Base-by-base conservation (phyloP, 768 basidiomycete genomes). In the Collybiopsis confluens region DNA sequence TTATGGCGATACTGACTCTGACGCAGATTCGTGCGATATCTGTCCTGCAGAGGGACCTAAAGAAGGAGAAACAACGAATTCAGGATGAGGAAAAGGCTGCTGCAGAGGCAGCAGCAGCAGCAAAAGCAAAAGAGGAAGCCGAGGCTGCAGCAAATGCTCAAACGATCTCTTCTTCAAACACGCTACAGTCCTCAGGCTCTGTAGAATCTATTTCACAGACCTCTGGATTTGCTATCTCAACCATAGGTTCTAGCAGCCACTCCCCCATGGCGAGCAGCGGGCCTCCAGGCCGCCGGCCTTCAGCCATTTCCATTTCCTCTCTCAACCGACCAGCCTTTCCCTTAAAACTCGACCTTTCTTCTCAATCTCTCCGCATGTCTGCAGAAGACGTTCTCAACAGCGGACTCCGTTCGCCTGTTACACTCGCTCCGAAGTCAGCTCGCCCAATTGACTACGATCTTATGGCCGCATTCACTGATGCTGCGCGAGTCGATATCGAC, bases 311-410 rank as follows among this genome's bases (percentile, higher is more conserved):
- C 3, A 75, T 92, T 35, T 90, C 88, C 10, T 88, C 89, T 4
- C 78, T 92, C 10, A 85, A 88, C 41, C 79, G 90, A 23, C 86
- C 84, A 1, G 69, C 77, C 4, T 75, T 86, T 54, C 86, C 86
- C 18, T 80, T 80, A 50, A 91, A 90, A 60, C 80, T 92, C n/a
- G 90, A 92, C 62, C 74, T 92, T 4, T 88, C 90, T n/a, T 75
- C 86, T 1, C 69, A 82, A 11, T 72, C 83, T 10, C 73, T 90
- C 52, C 81, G 83, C 43, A 75, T 89, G 26, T 69, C 79, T n/a
- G 73, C 85, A 0, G 83, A 85, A 40, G 87, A 89, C 59, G 77
- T 80, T 45, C 21, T 58, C 55, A 69, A 78, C 1, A 82, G 76
- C 43, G 83, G 84, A 1, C 71, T 90, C 44, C 76, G 85, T 26